Base-by-base conservation (phyloP, 371 early-diverging fungal species). In the Phascolomyces articulosus region DNA sequence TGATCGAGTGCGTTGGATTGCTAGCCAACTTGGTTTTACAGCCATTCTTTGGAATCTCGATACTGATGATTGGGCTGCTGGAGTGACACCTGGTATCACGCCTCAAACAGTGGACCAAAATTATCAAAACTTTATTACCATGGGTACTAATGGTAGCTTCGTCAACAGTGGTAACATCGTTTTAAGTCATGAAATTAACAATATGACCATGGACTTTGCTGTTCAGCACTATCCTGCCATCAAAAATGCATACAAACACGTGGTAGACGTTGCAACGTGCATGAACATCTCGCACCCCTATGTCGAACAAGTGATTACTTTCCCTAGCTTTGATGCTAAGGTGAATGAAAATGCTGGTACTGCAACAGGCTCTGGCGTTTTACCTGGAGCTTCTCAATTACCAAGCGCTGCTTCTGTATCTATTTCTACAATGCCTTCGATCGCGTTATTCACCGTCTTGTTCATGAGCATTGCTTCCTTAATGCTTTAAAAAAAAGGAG, bases 1-100 rank as follows among this genome's bases (percentile, higher is more conserved):
- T 67, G 82, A 82, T 57, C 82, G 86, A 66, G 83, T 85, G 51
- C 84, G 85, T 29, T 77, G 80, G 74, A 75, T 82, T 67, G 80
- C 79, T 29, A 65, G 78, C n/a, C 81, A 80, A 59, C 64, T 83
- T 26, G 63, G 67, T 51, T 68, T 82, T 73, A 78, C 79, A 18
- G 79, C 83, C 56, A 76, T 83, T 47, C 65, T 83, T 27, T 84
- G 83, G 83, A 79, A 80, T 60, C 64, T 77, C 31, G 79, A 80
- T 59, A 80, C 82, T 11, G 70, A 79, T 59, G 85, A 80, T 57
- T 82, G 82, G 77, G 78, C 80, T 58, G 74, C 79, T 41, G 66
- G 67, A 40, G 44, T 61, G 15, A 53, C 24, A 7, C 68, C 79
- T 28, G 80, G 80, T 23, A 59, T 78, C 9, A 81, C 81, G 11